These are phyloP conservation scores for Podospora pseudocomata DNA, from an alignment of 495 filamentous ascomycete genomes.

Conservation along the genomic window DNA sequence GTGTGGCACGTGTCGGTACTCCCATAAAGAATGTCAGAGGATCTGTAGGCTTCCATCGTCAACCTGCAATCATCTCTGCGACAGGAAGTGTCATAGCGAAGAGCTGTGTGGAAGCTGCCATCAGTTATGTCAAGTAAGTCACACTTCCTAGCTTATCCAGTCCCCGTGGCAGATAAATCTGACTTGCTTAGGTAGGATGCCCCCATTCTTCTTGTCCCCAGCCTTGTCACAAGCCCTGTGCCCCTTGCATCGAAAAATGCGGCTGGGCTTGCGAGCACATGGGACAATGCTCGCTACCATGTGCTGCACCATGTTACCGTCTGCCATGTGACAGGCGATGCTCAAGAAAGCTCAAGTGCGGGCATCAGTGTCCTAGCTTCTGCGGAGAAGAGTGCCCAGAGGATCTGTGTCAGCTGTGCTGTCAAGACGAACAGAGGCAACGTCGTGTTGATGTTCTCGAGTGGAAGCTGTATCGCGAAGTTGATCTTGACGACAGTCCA, in stretches of 20 bases:
- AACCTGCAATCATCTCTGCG: constrained; percentile 54
- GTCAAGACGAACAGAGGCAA: constrained; percentile 28
- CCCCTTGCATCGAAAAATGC: constrained; percentile 56
- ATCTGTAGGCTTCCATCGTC: constrained; percentile 52
- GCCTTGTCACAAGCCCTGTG: constrained; percentile 59
- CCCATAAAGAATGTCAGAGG: constrained; percentile 50
- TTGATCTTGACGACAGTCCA: constrained; percentile 21
- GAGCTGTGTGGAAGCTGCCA: constrained; percentile 54
- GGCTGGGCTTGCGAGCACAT: constrained; percentile 56
- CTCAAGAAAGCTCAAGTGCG: constrained; percentile 52
- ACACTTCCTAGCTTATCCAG: too few relatives aligned
- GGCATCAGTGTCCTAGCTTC: constrained; percentile 49
- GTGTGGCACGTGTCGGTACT: too few relatives aligned
- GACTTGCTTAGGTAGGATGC: neutral
- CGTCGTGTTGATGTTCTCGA: constrained; percentile 29
- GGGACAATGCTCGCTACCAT: constrained; percentile 59
- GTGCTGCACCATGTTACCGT: constrained; percentile 65
- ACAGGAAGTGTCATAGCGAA: constrained; percentile 29
- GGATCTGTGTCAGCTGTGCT: constrained; percentile 56
- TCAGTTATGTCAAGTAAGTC: constrained; percentile 51
- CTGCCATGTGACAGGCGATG: constrained; percentile 67
- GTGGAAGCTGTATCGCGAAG: constrained; percentile 23
- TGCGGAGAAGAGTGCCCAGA: constrained; percentile 62
- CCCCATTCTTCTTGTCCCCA: constrained; percentile 56
- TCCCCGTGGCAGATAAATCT: neutral